Evolutionary conservation across 2,329 filamentous ascomycete genomes (phyloP).

Genomic region (Neofusicoccum sp.): DNA sequence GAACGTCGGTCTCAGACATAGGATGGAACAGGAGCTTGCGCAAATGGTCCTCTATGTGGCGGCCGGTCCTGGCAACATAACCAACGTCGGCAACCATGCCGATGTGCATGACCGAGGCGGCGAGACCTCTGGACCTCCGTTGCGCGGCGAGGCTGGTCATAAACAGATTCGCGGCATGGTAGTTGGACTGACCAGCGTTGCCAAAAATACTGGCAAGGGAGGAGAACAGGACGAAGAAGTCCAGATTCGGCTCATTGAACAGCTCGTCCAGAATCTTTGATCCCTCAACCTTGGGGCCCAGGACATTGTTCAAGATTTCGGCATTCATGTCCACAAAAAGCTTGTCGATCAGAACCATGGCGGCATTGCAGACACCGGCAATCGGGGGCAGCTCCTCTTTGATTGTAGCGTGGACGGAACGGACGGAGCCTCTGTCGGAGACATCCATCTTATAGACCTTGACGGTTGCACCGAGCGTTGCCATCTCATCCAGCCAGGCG

Average conservation of each 20-base stretch:
- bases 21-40: background rate
- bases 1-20: slow-evolving; percentile 54
- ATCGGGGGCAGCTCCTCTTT: slow-evolving; percentile 21
- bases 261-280: slow-evolving; percentile 24
- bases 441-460: slow-evolving; percentile 22
- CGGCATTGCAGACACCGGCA: slow-evolving; percentile 28
- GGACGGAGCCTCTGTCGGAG: background rate
- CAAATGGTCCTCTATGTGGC: slow-evolving; percentile 4
- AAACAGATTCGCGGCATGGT: slow-evolving; percentile 37
- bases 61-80: slow-evolving; percentile 33
- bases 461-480: slow-evolving; percentile 17
- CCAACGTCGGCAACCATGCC: slow-evolving; percentile 47
- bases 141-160: slow-evolving; percentile 43
- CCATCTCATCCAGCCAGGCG: slow-evolving; percentile 30
- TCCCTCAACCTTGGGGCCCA: slow-evolving; percentile 28
- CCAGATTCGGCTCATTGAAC: slow-evolving; percentile 24
- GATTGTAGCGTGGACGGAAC: slow-evolving; percentile 12
- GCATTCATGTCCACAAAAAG: slow-evolving; percentile 23
- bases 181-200: slow-evolving; percentile 28
- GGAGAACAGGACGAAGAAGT: slow-evolving; percentile 32
- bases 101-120: slow-evolving; percentile 44
- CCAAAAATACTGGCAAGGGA: slow-evolving; percentile 26
- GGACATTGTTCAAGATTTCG: slow-evolving; percentile 10
- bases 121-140: slow-evolving; percentile 41
- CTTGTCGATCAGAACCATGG: slow-evolving; percentile 28